Base-by-base conservation (phyloP, 176 grass and related monocot genomes). In the Chrysopogon serrulatus region DNA sequence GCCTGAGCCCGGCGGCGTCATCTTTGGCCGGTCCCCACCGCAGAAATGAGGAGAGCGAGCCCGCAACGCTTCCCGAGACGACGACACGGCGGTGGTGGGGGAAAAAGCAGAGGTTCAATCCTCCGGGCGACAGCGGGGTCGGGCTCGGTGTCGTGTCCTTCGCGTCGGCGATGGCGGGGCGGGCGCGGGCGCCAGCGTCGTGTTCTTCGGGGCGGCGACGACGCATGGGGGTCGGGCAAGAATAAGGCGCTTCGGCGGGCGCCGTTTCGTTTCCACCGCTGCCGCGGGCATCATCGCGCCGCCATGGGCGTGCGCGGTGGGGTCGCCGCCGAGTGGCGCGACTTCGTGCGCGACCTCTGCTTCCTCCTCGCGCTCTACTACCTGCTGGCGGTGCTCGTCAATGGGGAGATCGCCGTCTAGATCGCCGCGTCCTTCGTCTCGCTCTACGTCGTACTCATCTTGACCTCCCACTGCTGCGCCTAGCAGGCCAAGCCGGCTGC, bases 81-180 rank as follows among this genome's bases (percentile, higher is more conserved):
- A n/a, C n/a, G n/a, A n/a, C n/a, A n/a, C n/a, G n/a, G n/a, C n/a
- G n/a, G n/a, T n/a, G n/a, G n/a, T n/a, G n/a, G n/a, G n/a, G n/a
- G n/a, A n/a, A n/a, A n/a, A n/a, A n/a, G n/a, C n/a, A n/a, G n/a
- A n/a, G n/a, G n/a, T n/a, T n/a, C n/a, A n/a, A n/a, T n/a, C n/a
- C n/a, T n/a, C n/a, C n/a, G n/a, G n/a, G n/a, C n/a, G n/a, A n/a
- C n/a, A n/a, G n/a, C n/a, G n/a, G n/a, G n/a, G n/a, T n/a, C n/a
- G n/a, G n/a, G n/a, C n/a, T n/a, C n/a, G n/a, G n/a, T n/a, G 42
- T 94, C 10, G 90, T 94, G 5, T 94, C 95, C 6, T 94, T 97
- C 90, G 89, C 76, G 5, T 42, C 78, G 88, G 84, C 2, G 83
- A 72, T 36, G 90, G 87, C 14, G 83, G n/a, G n/a, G n/a, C n/a